These are phyloP conservation scores for Penicillium soppii DNA, from an alignment of 495 filamentous ascomycete genomes.

Conservation along the genomic window DNA sequence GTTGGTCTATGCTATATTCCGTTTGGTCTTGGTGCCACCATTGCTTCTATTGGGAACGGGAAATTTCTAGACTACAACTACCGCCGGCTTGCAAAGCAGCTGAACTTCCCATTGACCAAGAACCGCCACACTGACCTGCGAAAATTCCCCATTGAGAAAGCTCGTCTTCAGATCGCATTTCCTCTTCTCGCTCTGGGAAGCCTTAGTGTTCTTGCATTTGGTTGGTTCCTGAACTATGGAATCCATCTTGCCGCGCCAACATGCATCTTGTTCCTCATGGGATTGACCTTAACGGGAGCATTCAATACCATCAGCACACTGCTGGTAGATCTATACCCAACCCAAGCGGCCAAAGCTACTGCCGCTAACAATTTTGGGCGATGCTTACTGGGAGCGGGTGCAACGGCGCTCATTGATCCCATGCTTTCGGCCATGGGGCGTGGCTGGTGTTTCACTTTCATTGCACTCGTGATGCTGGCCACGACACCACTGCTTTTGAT, in stretches of 20 bases:
- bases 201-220: slow-evolving; percentile 37
- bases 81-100: slow-evolving; percentile 33
- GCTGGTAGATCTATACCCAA: slow-evolving; percentile 65
- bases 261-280: slow-evolving; percentile 61
- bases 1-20: slow-evolving; percentile 52
- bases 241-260: slow-evolving; percentile 44
- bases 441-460: slow-evolving; percentile 70
- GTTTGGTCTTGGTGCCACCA: slow-evolving; percentile 57
- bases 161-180: slow-evolving; percentile 54
- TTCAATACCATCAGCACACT: slow-evolving; percentile 60
- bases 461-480: slow-evolving; percentile 53
- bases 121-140: slow-evolving; percentile 52
- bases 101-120: slow-evolving; percentile 47
- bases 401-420: slow-evolving; percentile 62
- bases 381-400: slow-evolving; percentile 66
- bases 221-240: slow-evolving; percentile 36
- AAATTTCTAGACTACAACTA: slow-evolving; percentile 64
- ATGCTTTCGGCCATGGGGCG: slow-evolving; percentile 65
- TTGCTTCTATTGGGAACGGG: slow-evolving; percentile 85
- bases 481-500: slow-evolving; percentile 53
- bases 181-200: slow-evolving; percentile 38
- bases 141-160: slow-evolving; percentile 64
- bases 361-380: slow-evolving; percentile 70
- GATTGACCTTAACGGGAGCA: slow-evolving; percentile 52
- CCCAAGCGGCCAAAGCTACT: slow-evolving; percentile 60